Percentiles rank a stretch among this genome's conserved stretches.
Evolutionary conservation across 2,329 filamentous ascomycete species (phyloP).

Genomic region (Cylindrodendrum hubeiense): DNA sequence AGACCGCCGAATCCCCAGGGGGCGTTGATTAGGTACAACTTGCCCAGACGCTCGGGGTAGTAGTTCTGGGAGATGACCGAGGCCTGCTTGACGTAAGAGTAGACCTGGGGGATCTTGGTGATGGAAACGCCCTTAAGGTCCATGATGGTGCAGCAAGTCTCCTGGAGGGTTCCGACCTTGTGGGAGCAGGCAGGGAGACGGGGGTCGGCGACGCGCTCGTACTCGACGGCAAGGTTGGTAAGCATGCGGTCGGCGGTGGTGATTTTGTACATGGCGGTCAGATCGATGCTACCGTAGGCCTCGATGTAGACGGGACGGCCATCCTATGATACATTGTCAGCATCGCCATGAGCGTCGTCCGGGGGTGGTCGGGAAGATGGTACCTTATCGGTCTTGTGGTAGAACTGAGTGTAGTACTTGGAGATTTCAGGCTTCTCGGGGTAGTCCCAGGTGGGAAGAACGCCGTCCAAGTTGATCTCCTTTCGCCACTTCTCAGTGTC

Average conservation of each 20-base stretch:
- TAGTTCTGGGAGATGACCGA: conserved; percentile 97
- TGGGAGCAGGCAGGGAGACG: conserved; percentile 95
- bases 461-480: conserved; percentile 85
- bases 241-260: conserved; percentile 94
- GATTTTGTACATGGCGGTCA: conserved; percentile 91
- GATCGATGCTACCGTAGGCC: conserved; percentile 92
- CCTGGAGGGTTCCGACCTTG: conserved; percentile 88
- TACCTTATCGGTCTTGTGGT: conserved; percentile 95
- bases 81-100: conserved; percentile 87
- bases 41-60: conserved; percentile 97
- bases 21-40: conserved; percentile 97
- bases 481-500: conserved; percentile 93
- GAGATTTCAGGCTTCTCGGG: conserved; percentile 85
- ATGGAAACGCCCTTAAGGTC: conserved; percentile 95
- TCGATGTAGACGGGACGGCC: conserved; percentile 98
- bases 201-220: conserved; percentile 95
- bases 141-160: conserved; percentile 99
- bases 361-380: conserved; percentile 13
- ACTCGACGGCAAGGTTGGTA: conserved; percentile 95
- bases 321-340: conserved; percentile 69
- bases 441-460: conserved; percentile 87
- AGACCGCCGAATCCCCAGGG: conserved; percentile 93
- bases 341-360: conserved; percentile 8
- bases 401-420: conserved; percentile 97
- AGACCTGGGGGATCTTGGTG: conserved; percentile 84